phyloP scores from a whole-genome alignment of 371 early-diverging fungal species.

The Mucor saturninus region DNA sequence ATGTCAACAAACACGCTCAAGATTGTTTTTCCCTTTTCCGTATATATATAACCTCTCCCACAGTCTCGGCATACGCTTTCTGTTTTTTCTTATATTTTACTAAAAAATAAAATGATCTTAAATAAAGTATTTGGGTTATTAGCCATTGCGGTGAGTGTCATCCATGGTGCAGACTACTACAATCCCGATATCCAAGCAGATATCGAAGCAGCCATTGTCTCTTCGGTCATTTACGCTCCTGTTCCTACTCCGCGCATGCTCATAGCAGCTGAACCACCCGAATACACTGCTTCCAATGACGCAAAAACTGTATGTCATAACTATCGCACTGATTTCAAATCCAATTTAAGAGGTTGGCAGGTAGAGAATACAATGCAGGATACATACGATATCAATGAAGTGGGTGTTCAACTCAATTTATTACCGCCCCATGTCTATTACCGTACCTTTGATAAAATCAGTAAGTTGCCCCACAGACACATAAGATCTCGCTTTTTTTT shows the following conservation, averaged over 20 bases:
- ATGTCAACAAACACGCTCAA: too few species aligned
- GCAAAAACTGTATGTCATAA: constrained; percentile 23
- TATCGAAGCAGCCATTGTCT: constrained; percentile 11
- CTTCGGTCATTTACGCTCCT: constrained; percentile 24
- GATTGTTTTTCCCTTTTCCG: too few species aligned
- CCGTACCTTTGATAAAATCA: constrained; percentile 13
- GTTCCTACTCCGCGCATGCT: constrained; percentile 12
- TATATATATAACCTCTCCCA: too few species aligned
- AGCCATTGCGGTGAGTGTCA: too few species aligned
- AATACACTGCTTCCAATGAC: constrained; percentile 10
- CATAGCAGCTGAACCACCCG: neutral
- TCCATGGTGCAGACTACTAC: too few species aligned
- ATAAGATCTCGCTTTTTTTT: neutral
- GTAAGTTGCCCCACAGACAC: neutral
- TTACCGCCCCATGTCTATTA: constrained; percentile 21
- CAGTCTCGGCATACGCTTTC: too few species aligned
- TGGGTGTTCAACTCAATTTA: constrained; percentile 17
- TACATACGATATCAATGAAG: constrained; percentile 22
- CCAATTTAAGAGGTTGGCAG: constrained; percentile 21
- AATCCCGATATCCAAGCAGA: too few species aligned
- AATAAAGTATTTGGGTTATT: too few species aligned
- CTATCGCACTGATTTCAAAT: constrained; percentile 19
- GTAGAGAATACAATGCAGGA: constrained; percentile 30
- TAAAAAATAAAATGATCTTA: too few species aligned
- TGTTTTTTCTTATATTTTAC: too few species aligned